A percentile compares a stretch with the other conserved stretches of the same genome.
Evolutionary conservation across 2,329 filamentous ascomycete genomes (phyloP).

Genomic region (Coniella vitis): DNA sequence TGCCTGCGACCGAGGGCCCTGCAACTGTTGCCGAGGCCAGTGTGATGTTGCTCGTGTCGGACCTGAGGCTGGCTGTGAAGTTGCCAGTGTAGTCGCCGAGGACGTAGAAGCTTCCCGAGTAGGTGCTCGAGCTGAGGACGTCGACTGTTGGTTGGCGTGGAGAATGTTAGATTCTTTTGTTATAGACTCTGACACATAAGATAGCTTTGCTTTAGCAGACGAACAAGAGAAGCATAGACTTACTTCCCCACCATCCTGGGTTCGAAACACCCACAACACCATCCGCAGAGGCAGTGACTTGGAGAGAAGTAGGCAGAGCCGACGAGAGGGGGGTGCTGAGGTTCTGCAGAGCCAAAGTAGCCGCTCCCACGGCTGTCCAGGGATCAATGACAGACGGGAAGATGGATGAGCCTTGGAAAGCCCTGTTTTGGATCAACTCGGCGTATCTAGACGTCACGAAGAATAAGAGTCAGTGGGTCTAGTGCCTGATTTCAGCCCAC

Average conservation of each 20-base stretch:
- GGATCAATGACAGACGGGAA: conserved; percentile 37
- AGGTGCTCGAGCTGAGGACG: conserved; percentile 20
- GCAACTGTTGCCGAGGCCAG: conserved; percentile 41
- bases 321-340: conserved; percentile 41
- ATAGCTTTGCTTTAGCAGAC: background rate
- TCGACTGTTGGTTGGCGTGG: conserved; percentile 13
- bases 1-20: conserved; percentile 30
- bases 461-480: too few species aligned
- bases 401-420: conserved; percentile 51
- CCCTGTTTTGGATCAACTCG: conserved; percentile 63
- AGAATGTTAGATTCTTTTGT: too few species aligned
- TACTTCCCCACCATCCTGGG: conserved; percentile 16
- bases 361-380: conserved; percentile 38
- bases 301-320: conserved; percentile 45
- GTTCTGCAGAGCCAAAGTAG: conserved; percentile 39
- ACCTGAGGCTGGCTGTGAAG: conserved; percentile 41
- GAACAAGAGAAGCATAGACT: background rate
- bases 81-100: conserved; percentile 40
- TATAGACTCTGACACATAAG: too few species aligned
- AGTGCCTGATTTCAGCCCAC: too few species aligned
- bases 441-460: conserved; percentile 40
- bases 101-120: conserved; percentile 47
- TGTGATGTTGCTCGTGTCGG: conserved; percentile 35
- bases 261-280: conserved; percentile 9
- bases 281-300: conserved; percentile 24